Base-by-base conservation (phyloP, 176 grass and related monocot species). In the Raddia guianensis region DNA sequence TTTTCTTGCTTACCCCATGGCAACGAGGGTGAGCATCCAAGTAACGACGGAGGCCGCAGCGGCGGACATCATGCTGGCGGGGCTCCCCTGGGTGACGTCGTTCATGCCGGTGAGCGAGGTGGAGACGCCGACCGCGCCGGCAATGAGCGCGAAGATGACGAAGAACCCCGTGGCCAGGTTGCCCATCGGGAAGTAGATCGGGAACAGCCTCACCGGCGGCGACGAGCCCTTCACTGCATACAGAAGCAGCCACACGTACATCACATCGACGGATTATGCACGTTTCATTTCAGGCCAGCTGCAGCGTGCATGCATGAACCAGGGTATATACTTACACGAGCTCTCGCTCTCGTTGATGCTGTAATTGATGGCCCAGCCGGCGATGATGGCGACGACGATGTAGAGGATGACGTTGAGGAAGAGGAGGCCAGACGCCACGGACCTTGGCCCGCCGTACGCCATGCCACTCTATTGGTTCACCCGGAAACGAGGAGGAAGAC, bases 121-220 rank as follows among this genome's bases (percentile, higher is more conserved):
- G 80, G 93, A 76, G 21, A 91, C 27, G 80, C 96, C 96, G 49
- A 95, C 92, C 7, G 91, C 86, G 7, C 86, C 77, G 4, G 96
- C 15, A 46, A 98, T 1, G 52, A 95, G 86, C 37, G 96, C 71
- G 82, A 95, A 98, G 83, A 98, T 98, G 70, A 95, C 84, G 68
- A 95, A 98, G 84, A 98, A 98, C 21, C 96, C 96, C 45, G 96
- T 98, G 20, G 92, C 92, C 5, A 95, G 43, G 84, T 98, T 98
- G 62, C 96, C 96, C 9, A 98, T 93, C 14, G 96, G 96, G 84
- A 93, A 98, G 81, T 98, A 95, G 89, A 98, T 93, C 50, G 96
- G 96, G 80, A 98, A 98, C 83, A 98, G 76, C 0, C 63, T 80
- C 77, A 86, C 92, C 37, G 92, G 86, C 45, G 84, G 60, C 76